phyloP scores from a whole-genome alignment of 2,329 filamentous ascomycete species.

The Ciborinia camelliae region DNA sequence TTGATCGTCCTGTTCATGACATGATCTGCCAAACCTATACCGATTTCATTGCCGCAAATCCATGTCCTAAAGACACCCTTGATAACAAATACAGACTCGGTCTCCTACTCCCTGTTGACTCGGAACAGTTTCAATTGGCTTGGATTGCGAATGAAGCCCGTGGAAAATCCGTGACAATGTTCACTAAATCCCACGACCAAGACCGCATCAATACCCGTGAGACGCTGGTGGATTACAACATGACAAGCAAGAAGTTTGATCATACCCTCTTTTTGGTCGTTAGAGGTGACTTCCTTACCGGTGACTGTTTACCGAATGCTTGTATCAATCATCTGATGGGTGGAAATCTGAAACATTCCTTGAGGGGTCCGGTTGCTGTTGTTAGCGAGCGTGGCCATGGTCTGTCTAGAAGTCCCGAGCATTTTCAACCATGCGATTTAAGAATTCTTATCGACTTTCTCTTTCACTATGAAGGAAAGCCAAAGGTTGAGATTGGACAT shows the following conservation, averaged over 20 bases:
- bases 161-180: background rate
- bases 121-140: background rate
- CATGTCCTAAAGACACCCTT: background rate
- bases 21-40: background rate
- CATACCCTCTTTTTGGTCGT: conserved; percentile 1
- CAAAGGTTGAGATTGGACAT: background rate
- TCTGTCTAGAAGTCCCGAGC: background rate
- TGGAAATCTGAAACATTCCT: background rate
- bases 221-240: background rate
- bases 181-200: conserved; percentile 7
- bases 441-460: conserved; percentile 3
- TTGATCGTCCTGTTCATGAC: background rate
- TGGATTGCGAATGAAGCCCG: conserved; percentile 4
- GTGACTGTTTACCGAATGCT: background rate
- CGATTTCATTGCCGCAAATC: background rate
- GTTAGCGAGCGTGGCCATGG: background rate
- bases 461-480: conserved; percentile 1
- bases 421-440: conserved; percentile 6
- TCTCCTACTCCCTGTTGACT: background rate
- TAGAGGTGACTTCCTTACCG: background rate
- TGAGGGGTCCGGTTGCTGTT: conserved; percentile 1
- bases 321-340: background rate
- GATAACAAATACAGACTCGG: conserved; percentile 11
- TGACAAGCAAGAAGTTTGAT: conserved; percentile 8
- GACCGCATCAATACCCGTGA: background rate